phyloP scores from a whole-genome alignment of 768 basidiomycete genomes.

The Goffeauzyma gilvescens region DNA sequence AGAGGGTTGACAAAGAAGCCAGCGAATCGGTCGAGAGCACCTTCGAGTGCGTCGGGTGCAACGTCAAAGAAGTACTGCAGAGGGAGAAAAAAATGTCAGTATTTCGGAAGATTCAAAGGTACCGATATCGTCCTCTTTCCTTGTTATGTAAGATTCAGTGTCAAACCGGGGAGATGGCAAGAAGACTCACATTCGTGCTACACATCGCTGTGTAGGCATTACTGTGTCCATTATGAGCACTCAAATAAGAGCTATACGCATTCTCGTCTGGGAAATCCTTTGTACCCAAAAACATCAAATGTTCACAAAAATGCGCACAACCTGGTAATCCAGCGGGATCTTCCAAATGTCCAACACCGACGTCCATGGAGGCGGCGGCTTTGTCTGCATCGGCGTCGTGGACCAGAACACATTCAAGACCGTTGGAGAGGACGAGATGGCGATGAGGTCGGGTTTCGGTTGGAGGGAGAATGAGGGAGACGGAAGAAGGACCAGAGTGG shows the following conservation, averaged over 20 bases:
- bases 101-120: conserved; percentile 47
- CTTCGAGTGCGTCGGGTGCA: conserved; percentile 38
- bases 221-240: conserved; percentile 45
- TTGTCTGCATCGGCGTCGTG: conserved; percentile 77
- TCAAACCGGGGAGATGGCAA: no score
- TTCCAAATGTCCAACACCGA: conserved; percentile 77
- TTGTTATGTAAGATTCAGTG: no score
- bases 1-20: conserved; percentile 83
- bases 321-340: conserved; percentile 50
- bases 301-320: conserved; percentile 44
- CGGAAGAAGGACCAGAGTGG: no score
- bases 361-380: conserved; percentile 82
- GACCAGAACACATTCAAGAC: conserved; percentile 65
- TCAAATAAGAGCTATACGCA: conserved; percentile 54
- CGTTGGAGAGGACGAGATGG: conserved; percentile 68
- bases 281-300: conserved; percentile 65
- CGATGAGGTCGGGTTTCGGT: conserved; percentile 32
- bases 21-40: conserved; percentile 32
- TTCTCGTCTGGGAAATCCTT: conserved; percentile 48
- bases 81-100: conserved; percentile 39
- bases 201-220: conserved; percentile 86
- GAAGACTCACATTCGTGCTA: conserved; percentile 47
- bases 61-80: conserved; percentile 46
- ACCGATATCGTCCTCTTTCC: no score
- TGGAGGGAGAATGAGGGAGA: conserved; percentile 24